Base-by-base conservation (phyloP, 768 basidiomycete species). In the Russula lepida region DNA sequence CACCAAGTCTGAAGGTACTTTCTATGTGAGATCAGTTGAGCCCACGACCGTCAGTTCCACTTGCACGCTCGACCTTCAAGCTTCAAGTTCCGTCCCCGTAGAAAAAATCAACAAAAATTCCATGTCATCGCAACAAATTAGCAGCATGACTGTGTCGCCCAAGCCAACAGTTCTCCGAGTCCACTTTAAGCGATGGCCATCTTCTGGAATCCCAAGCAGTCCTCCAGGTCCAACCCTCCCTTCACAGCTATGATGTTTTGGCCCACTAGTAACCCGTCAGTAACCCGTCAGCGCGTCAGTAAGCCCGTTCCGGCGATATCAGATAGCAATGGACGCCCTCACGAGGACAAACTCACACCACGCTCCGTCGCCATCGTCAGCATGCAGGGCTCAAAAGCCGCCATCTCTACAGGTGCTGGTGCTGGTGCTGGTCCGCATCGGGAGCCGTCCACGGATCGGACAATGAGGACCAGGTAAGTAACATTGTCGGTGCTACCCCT, bases 171-270 rank as follows among this genome's bases (percentile, higher is more conserved):
- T n/a, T n/a, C 54, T 58, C 53, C 43, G 48, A n/a, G n/a, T 47
- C 54, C 32, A 27, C 60, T 28, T 61, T 59, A 8, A 63, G 54
- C 19, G 87, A 88, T 65, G 84, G 84, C 15, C 92, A 92, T 70
- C 90, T 85, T 86, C 25, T 92, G 90, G 90, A 83, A 92, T 1
- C 91, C 90, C 19, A 82, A 76, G 61, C 79, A 90, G 19, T 89
- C 91, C 2, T 84, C 91, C 90, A 4, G 81, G 81, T 5, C 86
- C 86, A 12, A 89, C 86, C 3, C 72, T 87, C 59, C 83, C 82
- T 60, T 83, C 82, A 77, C 76, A n/a, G 70, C 74, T 56, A 68
- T 71, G 65, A 64, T 66, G 66, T 68, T 61, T 65, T 54, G 37
- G 12, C 55, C 47, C 0, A 19, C 39, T 11, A 48, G 49, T n/a